Evolutionary conservation across 257 asterid genomes (phyloP).

Genomic region (Solanum bulbocastanum): DNA sequence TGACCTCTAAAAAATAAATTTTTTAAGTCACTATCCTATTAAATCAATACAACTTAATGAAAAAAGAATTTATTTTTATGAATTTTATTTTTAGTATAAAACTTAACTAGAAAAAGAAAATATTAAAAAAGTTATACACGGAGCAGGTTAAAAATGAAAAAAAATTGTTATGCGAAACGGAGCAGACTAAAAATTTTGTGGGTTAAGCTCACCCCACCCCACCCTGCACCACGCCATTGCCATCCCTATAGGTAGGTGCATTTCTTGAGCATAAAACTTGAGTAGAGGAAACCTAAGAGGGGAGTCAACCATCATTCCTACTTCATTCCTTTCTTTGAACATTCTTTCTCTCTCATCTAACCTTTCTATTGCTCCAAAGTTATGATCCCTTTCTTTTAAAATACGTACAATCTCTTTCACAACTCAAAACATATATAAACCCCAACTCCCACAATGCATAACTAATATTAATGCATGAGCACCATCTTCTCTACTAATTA

Average conservation of each 20-base stretch:
- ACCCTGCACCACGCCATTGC: no score
- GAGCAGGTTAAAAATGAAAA: no score
- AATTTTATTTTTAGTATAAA: no score
- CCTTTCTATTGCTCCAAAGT: background rate
- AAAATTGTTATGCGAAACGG: no score
- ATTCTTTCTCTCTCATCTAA: background rate
- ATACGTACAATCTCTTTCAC: background rate
- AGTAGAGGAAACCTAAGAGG: constrained; percentile 14
- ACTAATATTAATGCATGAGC: background rate
- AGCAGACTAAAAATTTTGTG: accelerated
- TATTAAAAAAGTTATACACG: no score
- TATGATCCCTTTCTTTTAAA: background rate
- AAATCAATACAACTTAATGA: no score
- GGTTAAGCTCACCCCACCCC: no score
- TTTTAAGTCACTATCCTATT: no score
- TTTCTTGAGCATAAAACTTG: constrained; percentile 22
- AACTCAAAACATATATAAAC: background rate
- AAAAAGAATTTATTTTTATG: no score
- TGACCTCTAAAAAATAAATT: no score
- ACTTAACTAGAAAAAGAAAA: no score
- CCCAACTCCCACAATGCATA: background rate
- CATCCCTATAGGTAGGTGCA: constrained; percentile 7
- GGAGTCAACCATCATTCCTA: constrained; percentile 16
- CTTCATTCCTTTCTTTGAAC: constrained; percentile 49
- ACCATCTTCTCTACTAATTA: background rate